A percentile compares a stretch with the other conserved stretches of the same genome.
Evolutionary conservation across 495 filamentous ascomycete genomes (phyloP).

Genomic region (Penicillium ucsense): DNA sequence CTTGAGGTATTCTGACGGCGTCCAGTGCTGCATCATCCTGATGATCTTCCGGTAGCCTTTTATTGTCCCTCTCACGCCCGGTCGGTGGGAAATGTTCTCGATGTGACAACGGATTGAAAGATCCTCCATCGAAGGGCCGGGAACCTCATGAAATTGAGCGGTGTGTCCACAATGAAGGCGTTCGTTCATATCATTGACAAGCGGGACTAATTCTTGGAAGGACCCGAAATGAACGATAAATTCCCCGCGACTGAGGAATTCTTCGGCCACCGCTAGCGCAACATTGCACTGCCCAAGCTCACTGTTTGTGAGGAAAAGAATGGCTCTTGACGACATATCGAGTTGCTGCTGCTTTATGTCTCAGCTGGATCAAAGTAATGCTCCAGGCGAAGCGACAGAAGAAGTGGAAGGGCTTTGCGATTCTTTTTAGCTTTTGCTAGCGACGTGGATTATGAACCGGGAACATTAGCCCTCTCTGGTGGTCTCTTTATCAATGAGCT

Average conservation of each 20-base stretch:
- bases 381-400: background rate
- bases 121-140: constrained; percentile 32
- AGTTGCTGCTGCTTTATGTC: background rate
- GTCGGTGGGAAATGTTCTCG: constrained; percentile 23
- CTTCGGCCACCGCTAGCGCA: constrained; percentile 41
- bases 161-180: constrained; percentile 6
- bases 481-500: no score
- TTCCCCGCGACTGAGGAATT: constrained; percentile 34
- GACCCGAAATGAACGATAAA: constrained; percentile 46
- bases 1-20: constrained; percentile 37
- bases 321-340: constrained; percentile 8
- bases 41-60: constrained; percentile 28
- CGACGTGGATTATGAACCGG: no score
- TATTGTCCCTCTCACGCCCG: constrained; percentile 26
- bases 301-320: constrained; percentile 46
- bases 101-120: constrained; percentile 29
- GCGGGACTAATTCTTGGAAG: constrained; percentile 27
- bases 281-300: constrained; percentile 49
- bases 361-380: background rate
- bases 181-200: constrained; percentile 21
- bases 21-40: constrained; percentile 33
- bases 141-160: constrained; percentile 33
- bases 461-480: no score
- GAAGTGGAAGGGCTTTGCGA: background rate
- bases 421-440: background rate